A percentile compares a stretch with the other conserved stretches of the same genome.
Conservation (phyloP, 1,139 yeast species). For the Meyerozyma elateridarum region DNA sequence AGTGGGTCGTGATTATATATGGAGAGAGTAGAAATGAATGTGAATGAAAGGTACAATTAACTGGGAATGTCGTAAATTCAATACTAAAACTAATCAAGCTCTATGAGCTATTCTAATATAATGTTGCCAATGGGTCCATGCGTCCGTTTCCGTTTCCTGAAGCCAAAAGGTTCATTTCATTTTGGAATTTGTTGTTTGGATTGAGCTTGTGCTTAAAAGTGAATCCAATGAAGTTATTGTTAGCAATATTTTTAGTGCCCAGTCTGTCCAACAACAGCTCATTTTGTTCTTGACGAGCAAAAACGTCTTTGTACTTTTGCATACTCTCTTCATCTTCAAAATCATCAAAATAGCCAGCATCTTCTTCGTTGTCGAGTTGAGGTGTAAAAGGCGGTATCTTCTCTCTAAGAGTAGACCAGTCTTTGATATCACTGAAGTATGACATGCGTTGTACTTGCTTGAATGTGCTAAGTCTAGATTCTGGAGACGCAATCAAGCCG, state of each 20-base stretch:
- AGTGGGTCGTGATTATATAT: constrained; percentile 50
- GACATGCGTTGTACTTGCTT: constrained; percentile 75
- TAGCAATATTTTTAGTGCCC: constrained; percentile 27
- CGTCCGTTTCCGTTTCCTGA: constrained; percentile 19
- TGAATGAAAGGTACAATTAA: too few relatives aligned
- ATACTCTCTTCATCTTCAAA: constrained; percentile 94
- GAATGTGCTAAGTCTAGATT: constrained; percentile 68
- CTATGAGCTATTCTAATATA: constrained; percentile 33
- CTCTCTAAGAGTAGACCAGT: constrained; percentile 66
- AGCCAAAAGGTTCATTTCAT: constrained; percentile 32
- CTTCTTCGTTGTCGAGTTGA: constrained; percentile 92
- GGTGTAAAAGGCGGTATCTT: constrained; percentile 93
- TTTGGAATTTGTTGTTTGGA: constrained; percentile 47
- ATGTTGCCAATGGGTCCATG: constrained; percentile 44
- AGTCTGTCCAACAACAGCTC: constrained; percentile 75
- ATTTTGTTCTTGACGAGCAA: constrained; percentile 81
- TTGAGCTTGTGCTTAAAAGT: constrained; percentile 88
- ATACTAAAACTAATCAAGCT: too few relatives aligned
- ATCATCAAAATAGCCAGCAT: constrained; percentile 98
- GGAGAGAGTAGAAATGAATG: constrained; percentile 31
- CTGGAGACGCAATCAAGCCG: constrained; percentile 74
- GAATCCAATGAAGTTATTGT: constrained; percentile 85
- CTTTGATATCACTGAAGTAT: constrained; percentile 72
- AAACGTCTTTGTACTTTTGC: constrained; percentile 96
- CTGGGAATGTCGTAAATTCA: too few relatives aligned